Conservation (phyloP, 2,329 filamentous ascomycete species). For the Paraconiothyrium brasiliense region DNA sequence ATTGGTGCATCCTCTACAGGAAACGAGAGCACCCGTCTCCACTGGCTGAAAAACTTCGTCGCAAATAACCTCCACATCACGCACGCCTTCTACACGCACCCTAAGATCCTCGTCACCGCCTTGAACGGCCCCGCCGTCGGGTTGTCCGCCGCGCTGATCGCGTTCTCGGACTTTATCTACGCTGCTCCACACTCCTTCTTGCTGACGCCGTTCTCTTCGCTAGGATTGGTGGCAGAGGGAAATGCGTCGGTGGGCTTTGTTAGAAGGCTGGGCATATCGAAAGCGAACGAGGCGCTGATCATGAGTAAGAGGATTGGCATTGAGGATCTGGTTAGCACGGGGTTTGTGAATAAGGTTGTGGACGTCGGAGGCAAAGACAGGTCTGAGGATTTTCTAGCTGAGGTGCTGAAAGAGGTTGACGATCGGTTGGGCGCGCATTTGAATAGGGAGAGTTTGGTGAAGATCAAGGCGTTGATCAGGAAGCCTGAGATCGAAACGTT, state of each 20-base stretch:
- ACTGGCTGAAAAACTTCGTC: conserved; percentile 77
- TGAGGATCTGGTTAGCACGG: conserved; percentile 76
- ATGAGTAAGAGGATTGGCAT: conserved; percentile 82
- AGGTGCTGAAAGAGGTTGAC: conserved; percentile 82
- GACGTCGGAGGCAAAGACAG: conserved; percentile 65
- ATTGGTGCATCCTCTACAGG: conserved; percentile 57
- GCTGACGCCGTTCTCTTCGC: conserved; percentile 88
- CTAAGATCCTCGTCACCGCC: conserved; percentile 89
- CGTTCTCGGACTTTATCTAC: conserved; percentile 93
- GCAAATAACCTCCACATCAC: conserved; percentile 90
- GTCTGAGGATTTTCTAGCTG: conserved; percentile 70
- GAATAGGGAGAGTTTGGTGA: conserved; percentile 78
- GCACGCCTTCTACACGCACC: conserved; percentile 89
- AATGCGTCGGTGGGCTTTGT: conserved; percentile 82
- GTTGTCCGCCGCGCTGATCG: conserved; percentile 82
- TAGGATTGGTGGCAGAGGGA: conserved; percentile 91
- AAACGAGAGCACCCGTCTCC: conserved; percentile 55
- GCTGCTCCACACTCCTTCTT: conserved; percentile 80
- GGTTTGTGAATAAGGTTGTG: conserved; percentile 89
- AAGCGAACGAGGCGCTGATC: conserved; percentile 91
- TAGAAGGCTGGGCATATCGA: conserved; percentile 77
- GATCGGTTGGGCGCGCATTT: conserved; percentile 82
- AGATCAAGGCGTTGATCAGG: conserved; percentile 85
- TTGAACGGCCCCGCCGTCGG: conserved; percentile 93
- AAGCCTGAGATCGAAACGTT: conserved; percentile 75